Percentiles rank a stretch among this genome's conserved stretches.
These are phyloP conservation scores for Mucor saturninus DNA, from an alignment of 371 early-diverging fungal species.

Conservation along the genomic window DNA sequence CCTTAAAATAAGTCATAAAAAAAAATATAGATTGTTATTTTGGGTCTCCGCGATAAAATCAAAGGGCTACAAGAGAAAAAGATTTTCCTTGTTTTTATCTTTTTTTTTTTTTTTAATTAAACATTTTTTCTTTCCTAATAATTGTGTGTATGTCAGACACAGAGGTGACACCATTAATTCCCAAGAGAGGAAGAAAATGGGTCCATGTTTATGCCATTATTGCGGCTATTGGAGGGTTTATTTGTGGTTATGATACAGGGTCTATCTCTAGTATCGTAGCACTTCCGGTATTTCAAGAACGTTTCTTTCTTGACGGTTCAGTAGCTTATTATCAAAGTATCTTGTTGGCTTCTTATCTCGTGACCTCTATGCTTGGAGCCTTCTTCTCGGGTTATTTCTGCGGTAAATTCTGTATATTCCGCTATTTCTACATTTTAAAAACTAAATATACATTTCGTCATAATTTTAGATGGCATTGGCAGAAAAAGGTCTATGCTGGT, in stretches of 20 bases:
- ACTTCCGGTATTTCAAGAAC: constrained; percentile 26
- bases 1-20: background rate
- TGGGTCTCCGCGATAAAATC: no score
- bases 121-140: no score
- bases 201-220: constrained; percentile 11
- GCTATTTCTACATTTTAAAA: background rate
- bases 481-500: constrained; percentile 40
- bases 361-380: constrained; percentile 47
- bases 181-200: background rate
- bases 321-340: constrained; percentile 49
- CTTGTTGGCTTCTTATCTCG: constrained; percentile 41
- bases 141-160: constrained; percentile 6
- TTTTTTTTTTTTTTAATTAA: background rate
- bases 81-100: background rate
- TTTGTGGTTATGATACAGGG: constrained; percentile 27
- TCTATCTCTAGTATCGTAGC: constrained; percentile 21
- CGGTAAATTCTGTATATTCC: constrained; percentile 24
- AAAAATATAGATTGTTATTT: background rate
- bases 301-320: constrained; percentile 14
- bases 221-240: constrained; percentile 25
- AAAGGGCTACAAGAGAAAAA: no score
- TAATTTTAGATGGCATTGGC: constrained; percentile 37
- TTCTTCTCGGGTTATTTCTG: constrained; percentile 47
- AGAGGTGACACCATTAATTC: constrained; percentile 11
- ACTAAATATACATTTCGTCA: background rate